Evolutionary conservation across 148 eudicot species (phyloP).

Genomic region (Cornus kousa): DNA sequence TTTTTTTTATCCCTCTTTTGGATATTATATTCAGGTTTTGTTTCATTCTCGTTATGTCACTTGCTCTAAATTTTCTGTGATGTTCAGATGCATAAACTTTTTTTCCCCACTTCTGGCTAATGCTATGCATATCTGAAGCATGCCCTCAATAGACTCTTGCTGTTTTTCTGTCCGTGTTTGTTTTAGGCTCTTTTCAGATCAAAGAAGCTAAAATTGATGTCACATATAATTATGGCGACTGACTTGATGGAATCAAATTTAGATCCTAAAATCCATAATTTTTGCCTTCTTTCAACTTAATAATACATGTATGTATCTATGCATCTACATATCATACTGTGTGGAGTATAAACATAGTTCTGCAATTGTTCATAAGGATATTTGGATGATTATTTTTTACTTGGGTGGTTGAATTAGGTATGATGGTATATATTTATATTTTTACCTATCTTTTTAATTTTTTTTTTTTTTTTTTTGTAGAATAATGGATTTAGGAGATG

Average conservation of each 20-base stretch:
- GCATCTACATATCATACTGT: neutral
- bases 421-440: neutral
- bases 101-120: neutral
- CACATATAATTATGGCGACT: neutral
- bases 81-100: neutral
- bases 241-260: conserved; percentile 7
- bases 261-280: neutral
- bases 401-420: neutral
- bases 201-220: conserved; percentile 12
- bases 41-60: neutral
- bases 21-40: too few relatives aligned
- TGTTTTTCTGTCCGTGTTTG: neutral
- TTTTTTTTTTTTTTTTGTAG: conserved; percentile 27
- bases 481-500: conserved; percentile 41
- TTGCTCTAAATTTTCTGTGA: neutral
- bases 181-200: conserved; percentile 1
- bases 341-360: too few relatives aligned
- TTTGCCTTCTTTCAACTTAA: neutral
- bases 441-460: neutral
- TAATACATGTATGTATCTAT: too few relatives aligned
- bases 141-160: neutral
- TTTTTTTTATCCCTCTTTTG: too few relatives aligned
- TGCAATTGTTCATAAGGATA: too few relatives aligned
- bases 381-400: neutral
- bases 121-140: neutral